phyloP scores from a whole-genome alignment of 2,329 filamentous ascomycete genomes.

The Colletotrichum sp. region DNA sequence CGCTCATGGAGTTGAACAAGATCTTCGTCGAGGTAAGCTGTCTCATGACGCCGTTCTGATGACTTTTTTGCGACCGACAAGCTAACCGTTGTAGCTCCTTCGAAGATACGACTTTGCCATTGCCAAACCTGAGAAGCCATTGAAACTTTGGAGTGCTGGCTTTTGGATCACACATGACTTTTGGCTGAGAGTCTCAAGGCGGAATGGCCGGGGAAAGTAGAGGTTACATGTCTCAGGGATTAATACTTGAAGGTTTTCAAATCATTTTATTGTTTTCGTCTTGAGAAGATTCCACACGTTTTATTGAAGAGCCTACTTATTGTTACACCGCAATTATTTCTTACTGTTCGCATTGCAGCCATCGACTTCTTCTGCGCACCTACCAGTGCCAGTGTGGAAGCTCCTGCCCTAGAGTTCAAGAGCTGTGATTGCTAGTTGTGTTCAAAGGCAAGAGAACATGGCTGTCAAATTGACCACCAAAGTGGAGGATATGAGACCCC shows the following conservation, averaged over 20 bases:
- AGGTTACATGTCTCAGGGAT: neutral
- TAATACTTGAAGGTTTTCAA: neutral
- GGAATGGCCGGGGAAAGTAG: neutral
- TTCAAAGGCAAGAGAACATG: neutral
- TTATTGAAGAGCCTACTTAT: neutral
- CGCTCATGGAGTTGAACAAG: conserved; percentile 50
- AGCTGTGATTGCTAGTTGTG: neutral
- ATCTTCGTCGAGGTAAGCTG: conserved; percentile 44
- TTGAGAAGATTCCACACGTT: neutral
- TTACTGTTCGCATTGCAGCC: neutral
- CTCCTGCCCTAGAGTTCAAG: accelerated
- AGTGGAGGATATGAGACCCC: neutral
- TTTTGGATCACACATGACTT: conserved; percentile 29
- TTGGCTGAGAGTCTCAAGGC: conserved; percentile 22
- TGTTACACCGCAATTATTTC: neutral
- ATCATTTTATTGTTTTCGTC: neutral
- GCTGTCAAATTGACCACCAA: neutral
- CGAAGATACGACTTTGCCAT: conserved; percentile 25
- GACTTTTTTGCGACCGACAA: accelerated
- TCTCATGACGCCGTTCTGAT: conserved; percentile 22
- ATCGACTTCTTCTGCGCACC: neutral
- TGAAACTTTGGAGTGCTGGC: conserved; percentile 22
- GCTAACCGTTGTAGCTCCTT: conserved; percentile 16
- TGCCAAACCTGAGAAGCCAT: conserved; percentile 20
- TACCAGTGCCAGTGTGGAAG: neutral